Evolutionary conservation across 73 alveolate genomes (phyloP), one percentile per base, ranked within the genome.

Genomic region (Effrenium voratum): DNA sequence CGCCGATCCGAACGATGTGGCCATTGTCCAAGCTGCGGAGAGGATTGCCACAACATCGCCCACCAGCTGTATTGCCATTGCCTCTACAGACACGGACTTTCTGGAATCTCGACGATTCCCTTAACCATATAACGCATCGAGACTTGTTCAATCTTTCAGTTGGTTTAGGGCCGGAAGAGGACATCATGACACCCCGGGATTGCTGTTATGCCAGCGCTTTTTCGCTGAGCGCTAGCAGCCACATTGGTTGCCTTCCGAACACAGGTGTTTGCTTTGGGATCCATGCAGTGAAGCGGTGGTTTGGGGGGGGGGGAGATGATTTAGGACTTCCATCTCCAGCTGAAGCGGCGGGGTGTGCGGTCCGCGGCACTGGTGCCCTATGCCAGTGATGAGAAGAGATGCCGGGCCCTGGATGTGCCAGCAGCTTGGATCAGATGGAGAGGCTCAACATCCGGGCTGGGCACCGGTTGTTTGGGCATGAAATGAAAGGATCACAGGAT

Each of bases 51-150:
- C 96, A 28, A 22, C 87, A 5, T 28, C 63, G 32, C 87, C 87
- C 5, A n/a, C 13, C 76, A 90, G 70, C 75, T 59, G 75, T 57
- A 90, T 90, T 2, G 96, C 87, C 87, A 90, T 90, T 55, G 96
- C 96, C 12, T 90, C 96, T 75, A 90, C 96, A 5, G 96, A 90
- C 75, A 66, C 96, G 19, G 96, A 90, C 55, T 90, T 90, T 57
- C 36, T 90, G 75, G 92, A 47, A n/a, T 16, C 92, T 49, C 30
- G 46, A 59, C 41, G 50, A 12, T 44, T 3, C 2, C 24, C 36
- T 44, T n/a, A n/a, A n/a, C n/a, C n/a, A n/a, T n/a, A n/a, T n/a
- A n/a, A n/a, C n/a, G n/a, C n/a, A n/a, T n/a, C n/a, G n/a, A n/a
- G n/a, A n/a, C n/a, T n/a, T n/a, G n/a, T n/a, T n/a, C n/a, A n/a